Base-by-base conservation (phyloP, 2,329 filamentous ascomycete genomes). In the Gaeumannomyces tritici region DNA sequence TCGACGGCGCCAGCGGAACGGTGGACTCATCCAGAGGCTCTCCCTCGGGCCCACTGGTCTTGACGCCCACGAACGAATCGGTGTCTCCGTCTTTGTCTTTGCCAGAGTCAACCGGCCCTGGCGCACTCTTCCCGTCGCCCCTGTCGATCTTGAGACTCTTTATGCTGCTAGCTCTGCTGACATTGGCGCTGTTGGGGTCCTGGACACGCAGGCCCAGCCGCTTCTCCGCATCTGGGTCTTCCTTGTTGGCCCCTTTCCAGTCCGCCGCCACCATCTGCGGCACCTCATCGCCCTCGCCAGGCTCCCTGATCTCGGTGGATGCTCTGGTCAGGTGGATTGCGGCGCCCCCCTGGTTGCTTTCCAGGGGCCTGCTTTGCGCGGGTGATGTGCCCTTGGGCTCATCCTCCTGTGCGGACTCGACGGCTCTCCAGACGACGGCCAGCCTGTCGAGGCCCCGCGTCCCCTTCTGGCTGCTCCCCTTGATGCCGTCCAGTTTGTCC, bases 401-500 rank as follows among this genome's bases (percentile, higher is more conserved):
- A 0, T 26, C 31, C 11, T 69, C 70, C 21, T 8, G 18, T 51
- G 42, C 42, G 0, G 71, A 67, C 4, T 69, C 72, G 0, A 73
- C 74, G 1, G 75, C 74, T 55, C 86, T 85, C 95, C 95, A 99
- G 0, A 96, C 88, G 0, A 98, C 89, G 13, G 90, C 87, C 28
- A 98, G 78, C 55, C 84, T 84, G 71, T 99, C 93, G 11, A 96
- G 85, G 0, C 90, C 91, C 56, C 88, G 82, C 0, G 89, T 89
- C 0, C 95, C 95, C 72, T 96, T 96, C 35, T 87, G 83, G 27
- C 82, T 86, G 5, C 89, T 93, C 0, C 95, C 95, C 73, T 97
- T 97, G 73, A 99, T 93, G 3, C 95, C 95, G 68, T 99, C 95
- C 85, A 99, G 90, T 62, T 80, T 79, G 54, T 85, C 82, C 83